Evolutionary conservation across 345 rosid species (phyloP).

Genomic region (Eucalyptus shirleyi): DNA sequence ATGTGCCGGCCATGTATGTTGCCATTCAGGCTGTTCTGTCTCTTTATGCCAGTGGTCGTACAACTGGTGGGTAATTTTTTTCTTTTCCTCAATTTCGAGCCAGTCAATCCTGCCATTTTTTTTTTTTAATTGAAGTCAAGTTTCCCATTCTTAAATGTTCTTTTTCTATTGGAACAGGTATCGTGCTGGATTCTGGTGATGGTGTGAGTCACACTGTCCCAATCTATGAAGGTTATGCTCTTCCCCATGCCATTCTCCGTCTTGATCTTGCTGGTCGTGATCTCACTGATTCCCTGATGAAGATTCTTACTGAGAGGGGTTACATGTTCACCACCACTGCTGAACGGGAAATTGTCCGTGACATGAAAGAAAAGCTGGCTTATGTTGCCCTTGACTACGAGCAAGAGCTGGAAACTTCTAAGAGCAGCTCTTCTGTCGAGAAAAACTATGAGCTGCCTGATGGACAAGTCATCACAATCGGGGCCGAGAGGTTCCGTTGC

Average conservation of each 20-base stretch:
- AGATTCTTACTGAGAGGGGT: slow-evolving; percentile 47
- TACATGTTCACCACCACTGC: slow-evolving; percentile 56
- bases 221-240: slow-evolving; percentile 47
- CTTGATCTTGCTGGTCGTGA: slow-evolving; percentile 50
- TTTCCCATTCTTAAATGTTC: background rate
- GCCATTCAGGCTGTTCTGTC: slow-evolving; percentile 49
- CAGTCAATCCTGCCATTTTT: background rate
- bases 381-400: slow-evolving; percentile 45
- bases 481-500: slow-evolving; percentile 60
- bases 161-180: slow-evolving; percentile 12
- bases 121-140: background rate
- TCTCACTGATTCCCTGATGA: slow-evolving; percentile 47
- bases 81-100: background rate
- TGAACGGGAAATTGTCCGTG: slow-evolving; percentile 80
- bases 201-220: slow-evolving; percentile 59
- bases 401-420: slow-evolving; percentile 42
- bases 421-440: slow-evolving; percentile 46
- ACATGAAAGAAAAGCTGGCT: slow-evolving; percentile 66
- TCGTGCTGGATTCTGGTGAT: slow-evolving; percentile 57
- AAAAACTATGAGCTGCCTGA: slow-evolving; percentile 51
- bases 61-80: slow-evolving; percentile 14
- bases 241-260: slow-evolving; percentile 52
- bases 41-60: slow-evolving; percentile 47
- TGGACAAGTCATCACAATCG: slow-evolving; percentile 49
- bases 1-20: slow-evolving; percentile 54